Evolutionary conservation across 306 rosid genomes (phyloP), one percentile per base, ranked within the genome.

Genomic region (Vigna radiata): DNA sequence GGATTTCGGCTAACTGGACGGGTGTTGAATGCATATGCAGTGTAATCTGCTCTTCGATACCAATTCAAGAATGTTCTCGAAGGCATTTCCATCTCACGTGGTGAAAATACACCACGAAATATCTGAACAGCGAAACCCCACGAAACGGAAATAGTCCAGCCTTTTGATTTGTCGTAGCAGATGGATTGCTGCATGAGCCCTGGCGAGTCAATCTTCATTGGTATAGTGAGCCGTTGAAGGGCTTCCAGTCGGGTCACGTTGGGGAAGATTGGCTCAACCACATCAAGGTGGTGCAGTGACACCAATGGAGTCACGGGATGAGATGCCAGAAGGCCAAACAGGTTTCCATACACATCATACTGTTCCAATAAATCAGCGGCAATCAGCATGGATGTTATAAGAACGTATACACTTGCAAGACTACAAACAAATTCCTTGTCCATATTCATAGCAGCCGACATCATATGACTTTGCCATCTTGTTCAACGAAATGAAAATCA

Each of bases 51-150:
- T 60, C 94, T 88, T 61, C 67, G 83, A 54, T 96, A 93, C 99
- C 99, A 96, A 61, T 96, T 96, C 86, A 96, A 85, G 86, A 96
- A 96, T 1, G 99, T 92, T 70, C 99, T 86, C 3, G 97, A 85
- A 33, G 99, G 99, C 99, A 96, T 96, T 87, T 96, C 99, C 47
- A 96, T 88, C 85, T 96, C 99, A 0, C 99, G 86, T 0, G 99
- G 98, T 0, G 99, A 96, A 64, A 96, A 81, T 18, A 91, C 87
- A 0, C 99, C 99, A 0, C 98, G 97, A 17, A 91, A 88, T 64
- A 96, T 88, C 76, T 96, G 98, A 25, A 96, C 90, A 33, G 94
- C 91, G 18, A 86, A 96, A 59, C 99, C 99, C 99, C 99, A 96
- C 0, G 99, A 96, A 77, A 93, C 91, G 0, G 99, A 93, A 58